phyloP scores from a whole-genome alignment of 805 yeast species.

The Torulaspora delbrueckii region DNA sequence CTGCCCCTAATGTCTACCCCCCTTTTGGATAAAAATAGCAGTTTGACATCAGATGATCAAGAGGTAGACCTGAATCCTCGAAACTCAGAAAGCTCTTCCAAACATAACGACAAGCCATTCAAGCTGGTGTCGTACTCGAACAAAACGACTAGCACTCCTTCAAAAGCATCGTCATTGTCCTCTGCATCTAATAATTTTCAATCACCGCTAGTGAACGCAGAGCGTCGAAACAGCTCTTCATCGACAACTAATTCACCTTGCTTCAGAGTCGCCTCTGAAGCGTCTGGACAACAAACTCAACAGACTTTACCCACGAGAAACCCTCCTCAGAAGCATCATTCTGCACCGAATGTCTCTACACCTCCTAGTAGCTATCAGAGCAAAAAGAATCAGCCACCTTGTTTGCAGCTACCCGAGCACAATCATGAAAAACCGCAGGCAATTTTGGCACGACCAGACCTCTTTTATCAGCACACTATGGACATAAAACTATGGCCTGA shows the following conservation, averaged over 20 bases:
- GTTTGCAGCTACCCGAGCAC: slow-evolving; percentile 1
- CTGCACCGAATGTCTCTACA: slow-evolving; percentile 3
- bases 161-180: slow-evolving; percentile 11
- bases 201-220: slow-evolving; percentile 6
- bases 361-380: background rate
- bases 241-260: slow-evolving; percentile 9
- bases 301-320: background rate
- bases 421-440: slow-evolving; percentile 20
- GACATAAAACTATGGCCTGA: slow-evolving; percentile 62
- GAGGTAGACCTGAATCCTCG: slow-evolving; percentile 30
- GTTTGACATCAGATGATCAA: slow-evolving; percentile 31
- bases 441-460: slow-evolving; percentile 33
- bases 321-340: slow-evolving; percentile 4
- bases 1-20: slow-evolving; percentile 48
- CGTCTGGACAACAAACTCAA: background rate
- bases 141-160: slow-evolving; percentile 4
- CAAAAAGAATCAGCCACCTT: slow-evolving; percentile 3
- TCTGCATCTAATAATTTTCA: slow-evolving; percentile 11
- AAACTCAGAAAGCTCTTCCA: slow-evolving; percentile 22
- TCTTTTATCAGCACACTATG: slow-evolving; percentile 55
- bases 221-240: slow-evolving; percentile 8
- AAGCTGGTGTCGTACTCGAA: slow-evolving; percentile 9
- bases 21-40: slow-evolving; percentile 34
- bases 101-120: slow-evolving; percentile 13
- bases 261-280: slow-evolving; percentile 10